A percentile compares a stretch with the other conserved stretches of the same genome.
phyloP scores from a whole-genome alignment of 306 rosid genomes.

The Echinosophora koreensis region DNA sequence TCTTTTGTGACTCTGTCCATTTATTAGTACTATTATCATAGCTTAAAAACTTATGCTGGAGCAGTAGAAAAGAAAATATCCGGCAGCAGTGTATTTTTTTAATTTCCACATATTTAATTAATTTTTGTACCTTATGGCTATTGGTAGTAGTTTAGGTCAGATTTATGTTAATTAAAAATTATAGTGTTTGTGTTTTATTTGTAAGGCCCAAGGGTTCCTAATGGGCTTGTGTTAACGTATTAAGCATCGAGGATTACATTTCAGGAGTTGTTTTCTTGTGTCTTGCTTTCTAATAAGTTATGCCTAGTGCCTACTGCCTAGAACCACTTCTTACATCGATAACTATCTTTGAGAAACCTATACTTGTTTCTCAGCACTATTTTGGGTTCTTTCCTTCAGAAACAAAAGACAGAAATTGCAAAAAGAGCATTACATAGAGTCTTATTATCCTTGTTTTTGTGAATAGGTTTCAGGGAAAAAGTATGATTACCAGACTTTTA shows the following conservation, averaged over 20 bases:
- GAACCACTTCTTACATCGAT: no score
- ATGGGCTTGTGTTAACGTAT: no score
- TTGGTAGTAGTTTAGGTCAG: no score
- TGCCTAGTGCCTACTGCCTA: no score
- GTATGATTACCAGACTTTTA: neutral
- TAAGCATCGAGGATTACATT: neutral
- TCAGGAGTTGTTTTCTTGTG: no score
- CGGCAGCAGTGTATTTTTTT: neutral
- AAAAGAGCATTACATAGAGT: neutral
- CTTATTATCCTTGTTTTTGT: no score
- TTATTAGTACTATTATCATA: slow-evolving; percentile 17
- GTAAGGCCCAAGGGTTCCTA: neutral
- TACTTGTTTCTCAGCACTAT: neutral
- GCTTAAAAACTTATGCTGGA: neutral
- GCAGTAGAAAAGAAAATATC: neutral
- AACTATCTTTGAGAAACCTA: neutral
- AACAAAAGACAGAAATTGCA: neutral
- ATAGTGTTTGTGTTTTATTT: no score
- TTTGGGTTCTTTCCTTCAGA: slow-evolving; percentile 30
- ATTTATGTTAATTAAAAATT: no score
- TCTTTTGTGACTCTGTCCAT: neutral
- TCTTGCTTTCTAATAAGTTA: no score
- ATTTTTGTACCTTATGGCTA: no score
- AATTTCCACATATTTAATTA: neutral
- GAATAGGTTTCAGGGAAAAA: neutral